phyloP scores from a whole-genome alignment of 257 asterid genomes.

The Solanum boliviense region DNA sequence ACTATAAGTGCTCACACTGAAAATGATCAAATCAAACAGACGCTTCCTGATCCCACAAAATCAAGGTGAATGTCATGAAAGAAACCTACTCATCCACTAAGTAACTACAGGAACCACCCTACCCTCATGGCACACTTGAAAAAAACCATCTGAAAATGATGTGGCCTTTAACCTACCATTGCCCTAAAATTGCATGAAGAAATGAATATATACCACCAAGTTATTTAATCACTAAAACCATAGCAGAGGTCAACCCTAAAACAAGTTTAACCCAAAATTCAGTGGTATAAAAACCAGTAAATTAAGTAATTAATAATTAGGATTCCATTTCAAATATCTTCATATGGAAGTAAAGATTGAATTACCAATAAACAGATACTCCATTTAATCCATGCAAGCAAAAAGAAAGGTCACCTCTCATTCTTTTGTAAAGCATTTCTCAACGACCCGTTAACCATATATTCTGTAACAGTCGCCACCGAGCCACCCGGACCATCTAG shows the following conservation, averaged over 20 bases:
- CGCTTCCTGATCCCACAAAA: background rate
- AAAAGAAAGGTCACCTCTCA: constrained; percentile 48
- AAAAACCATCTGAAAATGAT: background rate
- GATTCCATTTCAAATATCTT: background rate
- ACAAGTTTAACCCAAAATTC: background rate
- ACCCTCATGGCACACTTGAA: background rate
- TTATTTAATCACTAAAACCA: background rate
- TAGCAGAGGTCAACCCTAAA: background rate
- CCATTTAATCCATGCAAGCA: background rate
- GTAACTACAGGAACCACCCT: background rate
- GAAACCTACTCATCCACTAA: background rate
- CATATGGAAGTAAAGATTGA: background rate
- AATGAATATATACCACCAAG: background rate
- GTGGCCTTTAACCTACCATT: background rate
- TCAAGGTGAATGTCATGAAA: background rate
- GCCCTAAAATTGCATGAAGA: background rate
- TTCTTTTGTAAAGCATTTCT: constrained; percentile 82
- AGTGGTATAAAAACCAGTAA: background rate
- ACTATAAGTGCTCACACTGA: background rate
- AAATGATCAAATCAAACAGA: background rate
- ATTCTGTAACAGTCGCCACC: constrained; percentile 95
- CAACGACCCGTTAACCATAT: constrained; percentile 95
- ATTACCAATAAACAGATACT: background rate
- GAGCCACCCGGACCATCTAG: constrained; percentile 94
- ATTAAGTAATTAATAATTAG: background rate